phyloP scores from a whole-genome alignment of 2,329 filamentous ascomycete species.

The Paraconiothyrium sp. region DNA sequence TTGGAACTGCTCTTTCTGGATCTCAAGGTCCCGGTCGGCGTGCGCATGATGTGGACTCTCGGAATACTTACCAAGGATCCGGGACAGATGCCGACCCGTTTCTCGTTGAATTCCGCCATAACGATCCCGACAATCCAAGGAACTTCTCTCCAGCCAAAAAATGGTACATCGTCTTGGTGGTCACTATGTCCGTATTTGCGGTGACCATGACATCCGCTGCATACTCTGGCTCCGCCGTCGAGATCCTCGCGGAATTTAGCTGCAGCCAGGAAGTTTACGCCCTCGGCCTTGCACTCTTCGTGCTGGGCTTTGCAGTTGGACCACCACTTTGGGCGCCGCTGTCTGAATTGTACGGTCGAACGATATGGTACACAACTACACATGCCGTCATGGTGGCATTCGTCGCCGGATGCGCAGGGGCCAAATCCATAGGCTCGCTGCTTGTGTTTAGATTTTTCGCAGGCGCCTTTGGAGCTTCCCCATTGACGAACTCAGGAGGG shows the following conservation, averaged over 20 bases:
- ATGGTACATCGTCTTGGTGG: slow-evolving; percentile 70
- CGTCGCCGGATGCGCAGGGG: slow-evolving; percentile 51
- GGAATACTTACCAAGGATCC: slow-evolving; percentile 30
- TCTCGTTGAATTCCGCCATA: slow-evolving; percentile 71
- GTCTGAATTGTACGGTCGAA: slow-evolving; percentile 64
- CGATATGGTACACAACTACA: slow-evolving; percentile 48
- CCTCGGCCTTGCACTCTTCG: slow-evolving; percentile 71
- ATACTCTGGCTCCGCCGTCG: slow-evolving; percentile 66
- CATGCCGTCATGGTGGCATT: slow-evolving; percentile 28
- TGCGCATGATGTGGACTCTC: neutral
- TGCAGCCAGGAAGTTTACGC: slow-evolving; percentile 64
- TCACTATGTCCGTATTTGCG: slow-evolving; percentile 71
- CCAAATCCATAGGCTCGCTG: slow-evolving; percentile 55
- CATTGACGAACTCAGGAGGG: slow-evolving; percentile 57
- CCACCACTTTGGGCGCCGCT: slow-evolving; percentile 71
- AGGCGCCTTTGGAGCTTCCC: slow-evolving; percentile 52
- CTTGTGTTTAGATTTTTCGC: slow-evolving; percentile 57
- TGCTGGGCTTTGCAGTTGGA: slow-evolving; percentile 69
- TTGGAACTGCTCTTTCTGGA: neutral
- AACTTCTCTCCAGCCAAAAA: slow-evolving; percentile 65
- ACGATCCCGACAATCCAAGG: slow-evolving; percentile 74
- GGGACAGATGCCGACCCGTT: slow-evolving; percentile 75
- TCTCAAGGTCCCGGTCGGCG: neutral
- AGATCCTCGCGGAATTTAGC: slow-evolving; percentile 66
- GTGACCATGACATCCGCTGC: slow-evolving; percentile 76